Conservation (phyloP, 768 basidiomycete genomes). For the Scleroderma citrinum region DNA sequence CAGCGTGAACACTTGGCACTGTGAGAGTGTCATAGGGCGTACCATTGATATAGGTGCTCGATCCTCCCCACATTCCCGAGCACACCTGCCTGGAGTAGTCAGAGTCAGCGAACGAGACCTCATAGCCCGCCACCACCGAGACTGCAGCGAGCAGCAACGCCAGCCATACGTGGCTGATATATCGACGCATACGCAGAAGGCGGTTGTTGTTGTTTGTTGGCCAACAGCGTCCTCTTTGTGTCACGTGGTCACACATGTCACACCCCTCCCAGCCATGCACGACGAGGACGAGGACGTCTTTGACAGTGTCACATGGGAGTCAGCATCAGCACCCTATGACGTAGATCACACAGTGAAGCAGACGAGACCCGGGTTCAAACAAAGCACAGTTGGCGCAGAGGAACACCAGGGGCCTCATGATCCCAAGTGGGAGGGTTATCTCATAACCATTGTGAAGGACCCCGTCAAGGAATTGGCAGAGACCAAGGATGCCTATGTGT, state of each 20-base stretch:
- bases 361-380: constrained; percentile 72
- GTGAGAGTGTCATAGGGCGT: constrained; percentile 14
- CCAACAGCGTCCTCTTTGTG: constrained; percentile 7
- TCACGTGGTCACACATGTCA: constrained; percentile 22
- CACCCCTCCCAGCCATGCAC: constrained; percentile 46
- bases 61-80: constrained; percentile 89
- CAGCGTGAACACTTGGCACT: constrained; percentile 13
- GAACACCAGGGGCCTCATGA: constrained; percentile 64
- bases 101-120: constrained; percentile 63
- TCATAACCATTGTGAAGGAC: constrained; percentile 79
- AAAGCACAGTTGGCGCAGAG: constrained; percentile 66
- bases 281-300: constrained; percentile 88
- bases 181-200: constrained; percentile 23
- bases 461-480: constrained; percentile 95
- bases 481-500: constrained; percentile 95
- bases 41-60: constrained; percentile 82
- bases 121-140: constrained; percentile 43
- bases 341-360: constrained; percentile 33
- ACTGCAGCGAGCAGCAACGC: constrained; percentile 27
- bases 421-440: constrained; percentile 88
- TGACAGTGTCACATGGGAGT: constrained; percentile 89
- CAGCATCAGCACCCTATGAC: constrained; percentile 55
- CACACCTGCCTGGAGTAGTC: constrained; percentile 89
- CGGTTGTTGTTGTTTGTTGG: constrained; percentile 26
- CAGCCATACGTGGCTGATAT: constrained; percentile 10